Conservation (phyloP, 2,329 filamentous ascomycete genomes). For the Exophiala lecanii-corni region DNA sequence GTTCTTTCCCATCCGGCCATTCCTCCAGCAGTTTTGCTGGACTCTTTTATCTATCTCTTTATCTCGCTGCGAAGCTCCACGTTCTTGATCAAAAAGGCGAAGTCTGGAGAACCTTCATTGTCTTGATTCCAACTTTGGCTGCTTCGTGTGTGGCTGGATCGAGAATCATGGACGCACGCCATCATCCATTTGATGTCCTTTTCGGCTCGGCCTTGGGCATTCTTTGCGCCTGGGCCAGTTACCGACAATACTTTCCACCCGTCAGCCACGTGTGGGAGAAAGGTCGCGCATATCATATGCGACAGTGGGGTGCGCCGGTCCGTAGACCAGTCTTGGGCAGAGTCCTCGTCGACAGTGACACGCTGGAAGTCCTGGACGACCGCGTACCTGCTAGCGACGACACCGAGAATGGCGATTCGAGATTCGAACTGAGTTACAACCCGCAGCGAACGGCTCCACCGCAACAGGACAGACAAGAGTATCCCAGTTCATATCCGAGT, state of each 20-base stretch:
- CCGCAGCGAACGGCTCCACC: background rate
- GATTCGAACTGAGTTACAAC: slow-evolving; percentile 8
- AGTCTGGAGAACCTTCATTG: slow-evolving; percentile 55
- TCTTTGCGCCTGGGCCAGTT: slow-evolving; percentile 48
- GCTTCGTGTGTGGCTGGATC: slow-evolving; percentile 53
- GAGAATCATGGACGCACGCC: slow-evolving; percentile 58
- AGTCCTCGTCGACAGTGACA: slow-evolving; percentile 11
- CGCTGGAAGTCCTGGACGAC: slow-evolving; percentile 12
- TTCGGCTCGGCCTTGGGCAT: slow-evolving; percentile 52
- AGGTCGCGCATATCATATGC: slow-evolving; percentile 55
- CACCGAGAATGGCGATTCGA: slow-evolving; percentile 14
- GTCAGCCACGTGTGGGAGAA: slow-evolving; percentile 53
- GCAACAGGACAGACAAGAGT: slow-evolving; percentile 1
- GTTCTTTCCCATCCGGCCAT: slow-evolving; percentile 35
- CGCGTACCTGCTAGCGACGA: slow-evolving; percentile 7
- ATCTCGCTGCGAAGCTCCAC: slow-evolving; percentile 56
- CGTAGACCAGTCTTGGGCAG: slow-evolving; percentile 13
- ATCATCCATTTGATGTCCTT: slow-evolving; percentile 59
- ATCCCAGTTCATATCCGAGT: slow-evolving; percentile 1
- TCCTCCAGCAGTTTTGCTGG: slow-evolving; percentile 52
- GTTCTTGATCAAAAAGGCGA: slow-evolving; percentile 57
- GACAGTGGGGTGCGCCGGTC: slow-evolving; percentile 48
- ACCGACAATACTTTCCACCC: slow-evolving; percentile 57
- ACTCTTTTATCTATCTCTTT: slow-evolving; percentile 56
- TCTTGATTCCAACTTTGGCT: slow-evolving; percentile 50